Conservation (phyloP, 768 basidiomycete species). For the Mycena kentingensis region DNA sequence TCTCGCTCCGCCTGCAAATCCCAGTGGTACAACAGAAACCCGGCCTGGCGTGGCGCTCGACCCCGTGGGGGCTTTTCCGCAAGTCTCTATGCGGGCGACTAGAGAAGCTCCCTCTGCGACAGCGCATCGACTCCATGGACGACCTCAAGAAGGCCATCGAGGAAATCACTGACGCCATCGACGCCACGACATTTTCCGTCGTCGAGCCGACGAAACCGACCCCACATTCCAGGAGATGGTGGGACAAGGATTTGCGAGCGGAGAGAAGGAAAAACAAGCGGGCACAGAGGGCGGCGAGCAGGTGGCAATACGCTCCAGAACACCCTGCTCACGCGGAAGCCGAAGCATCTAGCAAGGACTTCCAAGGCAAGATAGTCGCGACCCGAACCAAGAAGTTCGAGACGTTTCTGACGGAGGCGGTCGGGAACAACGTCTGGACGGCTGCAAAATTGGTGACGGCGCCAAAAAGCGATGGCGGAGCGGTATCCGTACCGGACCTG, state of each 20-base stretch:
- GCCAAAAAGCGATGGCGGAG: constrained; percentile 28
- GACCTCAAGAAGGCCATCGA: too few relatives aligned
- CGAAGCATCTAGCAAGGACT: constrained; percentile 16
- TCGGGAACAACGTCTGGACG: constrained; percentile 24
- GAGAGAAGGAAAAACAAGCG: constrained; percentile 19
- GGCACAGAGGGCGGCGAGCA: constrained; percentile 12
- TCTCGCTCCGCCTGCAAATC: constrained; percentile 24
- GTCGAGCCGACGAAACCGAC: too few relatives aligned
- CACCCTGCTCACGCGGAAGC: constrained; percentile 28
- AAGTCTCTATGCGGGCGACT: constrained; percentile 14
- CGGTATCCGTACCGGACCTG: constrained; percentile 37
- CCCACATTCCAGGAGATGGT: constrained; percentile 36
- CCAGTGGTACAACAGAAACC: neutral
- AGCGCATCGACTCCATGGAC: neutral
- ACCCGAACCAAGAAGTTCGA: constrained; percentile 31
- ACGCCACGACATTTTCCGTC: too few relatives aligned
- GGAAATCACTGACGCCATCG: too few relatives aligned
- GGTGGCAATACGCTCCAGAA: neutral
- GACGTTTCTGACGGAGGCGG: constrained; percentile 27
- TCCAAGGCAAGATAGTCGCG: constrained; percentile 10
- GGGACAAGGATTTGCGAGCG: constrained; percentile 31
- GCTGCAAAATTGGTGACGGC: constrained; percentile 27
- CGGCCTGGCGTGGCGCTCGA: constrained; percentile 28
- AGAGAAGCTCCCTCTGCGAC: neutral
- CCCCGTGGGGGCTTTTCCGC: constrained; percentile 34